Conservation (phyloP, 768 basidiomycete species). For the Auricularia sp. region DNA sequence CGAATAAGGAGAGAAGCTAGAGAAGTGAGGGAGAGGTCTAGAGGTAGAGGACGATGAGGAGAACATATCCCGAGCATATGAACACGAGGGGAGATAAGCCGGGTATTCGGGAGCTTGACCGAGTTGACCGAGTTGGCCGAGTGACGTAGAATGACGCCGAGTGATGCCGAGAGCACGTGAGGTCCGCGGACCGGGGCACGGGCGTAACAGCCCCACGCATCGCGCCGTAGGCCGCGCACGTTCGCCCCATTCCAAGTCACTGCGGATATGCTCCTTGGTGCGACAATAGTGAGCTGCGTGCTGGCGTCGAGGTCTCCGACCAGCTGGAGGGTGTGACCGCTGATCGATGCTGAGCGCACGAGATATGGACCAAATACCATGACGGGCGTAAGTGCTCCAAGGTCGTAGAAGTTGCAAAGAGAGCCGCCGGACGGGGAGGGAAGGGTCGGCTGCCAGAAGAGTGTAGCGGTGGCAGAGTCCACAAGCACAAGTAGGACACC, state of each 20-base stretch:
- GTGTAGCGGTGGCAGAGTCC: conserved; percentile 18
- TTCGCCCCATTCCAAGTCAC: conserved; percentile 21
- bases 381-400: conserved; percentile 10
- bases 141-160: too few relatives aligned
- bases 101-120: too few relatives aligned
- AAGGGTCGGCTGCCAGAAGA: conserved; percentile 18
- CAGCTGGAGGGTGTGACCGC: conserved; percentile 12
- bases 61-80: too few relatives aligned
- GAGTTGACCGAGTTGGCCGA: too few relatives aligned
- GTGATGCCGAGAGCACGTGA: too few relatives aligned
- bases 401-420: conserved; percentile 9
- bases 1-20: too few relatives aligned
- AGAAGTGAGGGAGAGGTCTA: too few relatives aligned
- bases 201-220: too few relatives aligned
- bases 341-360: conserved; percentile 20
- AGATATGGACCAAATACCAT: conserved; percentile 23
- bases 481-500: conserved; percentile 13
- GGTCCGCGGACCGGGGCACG: too few relatives aligned
- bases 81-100: too few relatives aligned
- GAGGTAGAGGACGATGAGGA: too few relatives aligned
- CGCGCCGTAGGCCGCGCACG: conserved; percentile 7
- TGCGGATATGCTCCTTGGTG: conserved; percentile 10
- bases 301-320: conserved; percentile 19
- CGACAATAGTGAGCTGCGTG: conserved; percentile 15
- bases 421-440: conserved; percentile 12